Percentiles rank a stretch among this genome's conserved stretches.
Conservation (phyloP, 2,329 filamentous ascomycete species). For the Metarhizium rileyi region DNA sequence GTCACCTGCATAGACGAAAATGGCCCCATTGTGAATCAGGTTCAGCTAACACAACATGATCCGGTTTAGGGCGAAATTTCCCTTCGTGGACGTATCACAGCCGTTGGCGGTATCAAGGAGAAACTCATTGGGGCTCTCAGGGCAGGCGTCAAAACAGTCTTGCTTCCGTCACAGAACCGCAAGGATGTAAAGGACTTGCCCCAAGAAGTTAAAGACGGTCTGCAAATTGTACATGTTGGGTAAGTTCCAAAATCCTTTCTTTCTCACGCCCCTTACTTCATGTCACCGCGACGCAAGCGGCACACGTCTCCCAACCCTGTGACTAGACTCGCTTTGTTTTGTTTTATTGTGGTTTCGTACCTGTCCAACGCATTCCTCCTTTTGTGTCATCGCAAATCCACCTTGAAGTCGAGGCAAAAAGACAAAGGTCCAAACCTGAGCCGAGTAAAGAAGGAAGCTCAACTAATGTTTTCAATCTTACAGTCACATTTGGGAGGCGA, state of each 20-base stretch:
- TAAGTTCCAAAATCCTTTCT: too few relatives aligned
- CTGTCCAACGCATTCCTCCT: conserved; percentile 8
- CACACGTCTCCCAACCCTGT: background rate
- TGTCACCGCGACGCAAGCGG: background rate
- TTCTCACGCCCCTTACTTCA: background rate
- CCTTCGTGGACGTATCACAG: conserved; percentile 80
- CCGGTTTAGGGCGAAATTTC: conserved; percentile 52
- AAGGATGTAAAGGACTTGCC: conserved; percentile 92
- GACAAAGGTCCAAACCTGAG: background rate
- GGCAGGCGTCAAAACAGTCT: conserved; percentile 87
- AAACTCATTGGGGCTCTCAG: conserved; percentile 91
- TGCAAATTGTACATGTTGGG: conserved; percentile 85
- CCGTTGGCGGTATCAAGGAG: conserved; percentile 96
- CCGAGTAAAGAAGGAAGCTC: background rate
- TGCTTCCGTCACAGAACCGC: conserved; percentile 78
- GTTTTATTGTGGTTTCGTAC: background rate
- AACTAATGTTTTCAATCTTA: conserved; percentile 21
- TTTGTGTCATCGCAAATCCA: conserved; percentile 6
- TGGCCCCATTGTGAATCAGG: background rate
- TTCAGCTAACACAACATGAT: background rate
- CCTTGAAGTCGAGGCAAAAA: background rate
- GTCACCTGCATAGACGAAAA: background rate
- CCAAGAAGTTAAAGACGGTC: conserved; percentile 73
- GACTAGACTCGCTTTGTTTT: background rate
- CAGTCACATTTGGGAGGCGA: conserved; percentile 89